phyloP scores from a whole-genome alignment of 495 filamentous ascomycete species.

The Achaetomiella virescens region DNA sequence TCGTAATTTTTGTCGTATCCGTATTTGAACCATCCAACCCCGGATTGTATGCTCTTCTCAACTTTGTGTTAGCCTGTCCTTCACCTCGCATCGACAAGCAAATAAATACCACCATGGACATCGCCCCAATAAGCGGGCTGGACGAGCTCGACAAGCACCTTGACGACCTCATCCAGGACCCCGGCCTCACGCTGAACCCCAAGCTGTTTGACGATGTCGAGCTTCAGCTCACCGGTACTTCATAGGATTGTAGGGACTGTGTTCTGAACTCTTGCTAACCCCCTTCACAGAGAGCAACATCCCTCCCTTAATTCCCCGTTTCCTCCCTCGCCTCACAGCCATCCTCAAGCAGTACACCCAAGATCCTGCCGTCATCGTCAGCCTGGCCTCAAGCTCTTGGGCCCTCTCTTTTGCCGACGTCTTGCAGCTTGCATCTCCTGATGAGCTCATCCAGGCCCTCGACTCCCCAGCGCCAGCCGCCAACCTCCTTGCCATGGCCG shows the following conservation, averaged over 20 bases:
- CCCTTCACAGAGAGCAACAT: slow-evolving; percentile 36
- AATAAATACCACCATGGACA: slow-evolving; percentile 20
- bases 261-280: too few relatives aligned
- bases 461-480: slow-evolving; percentile 55
- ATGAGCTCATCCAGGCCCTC: slow-evolving; percentile 50
- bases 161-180: slow-evolving; percentile 38
- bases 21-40: not conserved
- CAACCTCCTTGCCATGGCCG: slow-evolving; percentile 62
- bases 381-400: slow-evolving; percentile 48
- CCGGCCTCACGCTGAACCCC: slow-evolving; percentile 30
- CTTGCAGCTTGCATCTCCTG: slow-evolving; percentile 47
- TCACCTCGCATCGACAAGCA: not conserved
- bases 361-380: slow-evolving; percentile 46
- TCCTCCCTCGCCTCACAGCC: slow-evolving; percentile 45
- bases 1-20: too few relatives aligned
- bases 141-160: slow-evolving; percentile 47
- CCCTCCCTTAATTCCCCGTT: slow-evolving; percentile 38
- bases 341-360: slow-evolving; percentile 43
- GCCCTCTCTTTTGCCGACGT: slow-evolving; percentile 47
- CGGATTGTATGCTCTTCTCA: too few relatives aligned
- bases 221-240: slow-evolving; percentile 46
- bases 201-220: slow-evolving; percentile 51
- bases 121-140: slow-evolving; percentile 36
- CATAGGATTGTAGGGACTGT: too few relatives aligned
- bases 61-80: too few relatives aligned